phyloP scores from a whole-genome alignment of 2,329 filamentous ascomycete species.

The Calycina marina region DNA sequence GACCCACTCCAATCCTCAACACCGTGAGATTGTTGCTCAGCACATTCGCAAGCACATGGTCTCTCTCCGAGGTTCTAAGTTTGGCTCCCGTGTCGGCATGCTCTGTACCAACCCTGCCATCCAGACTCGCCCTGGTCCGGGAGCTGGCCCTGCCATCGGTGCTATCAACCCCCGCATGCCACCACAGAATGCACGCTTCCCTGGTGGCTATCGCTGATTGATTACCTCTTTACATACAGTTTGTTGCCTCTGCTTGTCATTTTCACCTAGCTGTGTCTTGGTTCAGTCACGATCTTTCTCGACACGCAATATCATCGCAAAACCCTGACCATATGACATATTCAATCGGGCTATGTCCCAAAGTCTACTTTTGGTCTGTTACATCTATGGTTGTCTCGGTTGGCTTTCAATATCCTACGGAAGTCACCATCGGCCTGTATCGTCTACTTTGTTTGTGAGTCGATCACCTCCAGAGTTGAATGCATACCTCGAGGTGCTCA shows the following conservation, averaged over 20 bases:
- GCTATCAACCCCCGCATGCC: conserved; percentile 32
- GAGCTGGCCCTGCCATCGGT: conserved; percentile 51
- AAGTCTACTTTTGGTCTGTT: conserved; percentile 21
- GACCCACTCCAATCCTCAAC: conserved; percentile 72
- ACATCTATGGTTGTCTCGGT: conserved; percentile 22
- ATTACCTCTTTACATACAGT: conserved; percentile 6
- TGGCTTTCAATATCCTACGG: conserved; percentile 20
- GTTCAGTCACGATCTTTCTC: conserved; percentile 20
- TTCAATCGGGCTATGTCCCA: conserved; percentile 17
- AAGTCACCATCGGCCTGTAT: conserved; percentile 20
- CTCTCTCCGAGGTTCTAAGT: conserved; percentile 93
- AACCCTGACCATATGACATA: conserved; percentile 21
- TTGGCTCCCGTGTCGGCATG: conserved; percentile 96
- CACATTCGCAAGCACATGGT: conserved; percentile 99
- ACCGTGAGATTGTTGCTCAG: conserved; percentile 81
- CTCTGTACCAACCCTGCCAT: conserved; percentile 92
- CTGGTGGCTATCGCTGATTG: conserved; percentile 40
- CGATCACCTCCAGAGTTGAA: too few species aligned
- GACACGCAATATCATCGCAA: conserved; percentile 19
- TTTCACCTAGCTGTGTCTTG: conserved; percentile 14
- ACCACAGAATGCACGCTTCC: conserved; percentile 41
- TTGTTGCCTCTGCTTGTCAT: conserved; percentile 15
- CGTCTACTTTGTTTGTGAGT: conserved; percentile 11
- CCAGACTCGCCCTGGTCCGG: conserved; percentile 76
- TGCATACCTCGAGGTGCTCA: too few species aligned